phyloP scores from a whole-genome alignment of 2,329 filamentous ascomycete species.

The Gliomastix tumulicola region DNA sequence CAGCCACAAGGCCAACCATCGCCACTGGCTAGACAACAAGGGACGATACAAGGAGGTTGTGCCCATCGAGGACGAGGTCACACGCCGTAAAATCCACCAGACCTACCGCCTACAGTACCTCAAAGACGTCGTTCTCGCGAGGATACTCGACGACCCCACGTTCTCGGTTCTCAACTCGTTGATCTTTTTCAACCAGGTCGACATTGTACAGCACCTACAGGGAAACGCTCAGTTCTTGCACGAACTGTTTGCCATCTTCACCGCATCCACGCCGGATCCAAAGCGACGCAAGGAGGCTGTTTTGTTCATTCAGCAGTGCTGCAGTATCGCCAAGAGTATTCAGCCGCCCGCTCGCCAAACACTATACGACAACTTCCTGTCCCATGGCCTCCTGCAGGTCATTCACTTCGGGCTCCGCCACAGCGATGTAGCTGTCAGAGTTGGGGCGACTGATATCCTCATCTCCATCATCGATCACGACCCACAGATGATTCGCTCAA shows the following conservation, averaged over 20 bases:
- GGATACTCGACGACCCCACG: conserved; percentile 94
- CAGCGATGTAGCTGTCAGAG: conserved; percentile 73
- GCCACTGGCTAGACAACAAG: conserved; percentile 83
- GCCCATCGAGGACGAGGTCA: conserved; percentile 73
- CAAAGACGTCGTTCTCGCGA: conserved; percentile 94
- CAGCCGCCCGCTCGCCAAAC: conserved; percentile 75
- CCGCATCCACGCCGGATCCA: conserved; percentile 52
- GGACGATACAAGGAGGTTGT: conserved; percentile 96
- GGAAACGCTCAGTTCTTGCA: conserved; percentile 69
- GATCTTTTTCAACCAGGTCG: conserved; percentile 98
- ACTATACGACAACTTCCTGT: conserved; percentile 85
- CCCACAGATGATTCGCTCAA: conserved; percentile 85
- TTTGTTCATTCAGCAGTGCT: conserved; percentile 94
- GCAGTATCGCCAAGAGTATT: conserved; percentile 86
- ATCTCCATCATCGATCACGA: conserved; percentile 95
- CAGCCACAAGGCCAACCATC: conserved; percentile 93
- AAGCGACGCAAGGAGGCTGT: conserved; percentile 89
- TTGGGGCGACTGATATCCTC: conserved; percentile 88
- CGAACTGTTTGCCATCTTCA: conserved; percentile 84
- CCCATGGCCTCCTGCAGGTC: conserved; percentile 78
- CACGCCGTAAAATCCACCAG: conserved; percentile 88
- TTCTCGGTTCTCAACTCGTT: conserved; percentile 96
- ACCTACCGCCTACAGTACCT: conserved; percentile 95
- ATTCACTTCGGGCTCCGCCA: conserved; percentile 89
- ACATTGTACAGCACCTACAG: conserved; percentile 94